Percentiles rank a stretch among this genome's conserved stretches.
Conservation (phyloP, 768 basidiomycete species). For the Macrolepiota albuminosa region DNA sequence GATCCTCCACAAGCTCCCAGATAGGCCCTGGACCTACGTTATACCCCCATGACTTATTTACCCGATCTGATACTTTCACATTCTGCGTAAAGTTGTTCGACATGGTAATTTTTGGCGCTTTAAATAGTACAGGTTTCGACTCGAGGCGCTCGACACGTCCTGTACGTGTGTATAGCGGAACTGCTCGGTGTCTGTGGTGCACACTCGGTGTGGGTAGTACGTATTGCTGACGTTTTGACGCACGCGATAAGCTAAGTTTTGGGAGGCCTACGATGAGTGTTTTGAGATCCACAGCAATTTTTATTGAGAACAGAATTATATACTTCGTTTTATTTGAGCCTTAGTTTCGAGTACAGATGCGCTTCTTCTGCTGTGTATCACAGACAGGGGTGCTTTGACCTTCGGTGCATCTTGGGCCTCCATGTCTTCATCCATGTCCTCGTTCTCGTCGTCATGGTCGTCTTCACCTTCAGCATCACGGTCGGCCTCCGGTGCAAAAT, state of each 20-base stretch:
- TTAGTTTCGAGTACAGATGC: slow-evolving; percentile 17
- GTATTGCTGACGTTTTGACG: slow-evolving; percentile 48
- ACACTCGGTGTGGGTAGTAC: slow-evolving; percentile 58
- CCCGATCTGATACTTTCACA: slow-evolving; percentile 43
- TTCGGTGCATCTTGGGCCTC: slow-evolving; percentile 21
- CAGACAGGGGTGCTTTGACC: slow-evolving; percentile 9
- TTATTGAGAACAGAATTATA: slow-evolving; percentile 12
- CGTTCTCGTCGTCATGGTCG: slow-evolving; percentile 17
- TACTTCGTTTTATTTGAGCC: slow-evolving; percentile 24
- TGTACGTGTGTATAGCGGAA: slow-evolving; percentile 50
- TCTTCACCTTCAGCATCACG: slow-evolving; percentile 22
- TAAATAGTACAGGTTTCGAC: slow-evolving; percentile 46
- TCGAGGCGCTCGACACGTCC: slow-evolving; percentile 58
- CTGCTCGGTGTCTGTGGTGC: slow-evolving; percentile 70
- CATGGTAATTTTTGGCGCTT: slow-evolving; percentile 29
- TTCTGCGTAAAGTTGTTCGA: slow-evolving; percentile 57
- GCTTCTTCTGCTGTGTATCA: slow-evolving; percentile 16
- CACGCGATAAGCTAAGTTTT: slow-evolving; percentile 27
- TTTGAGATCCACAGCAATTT: slow-evolving; percentile 6
- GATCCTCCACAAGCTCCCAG: slow-evolving; percentile 77
- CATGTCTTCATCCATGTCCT: slow-evolving; percentile 21
- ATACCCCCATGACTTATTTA: slow-evolving; percentile 68
- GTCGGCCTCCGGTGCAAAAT: slow-evolving; percentile 43
- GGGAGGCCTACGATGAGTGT: slow-evolving; percentile 1
- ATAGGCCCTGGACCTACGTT: slow-evolving; percentile 73